Evolutionary conservation across 2,329 filamentous ascomycete genomes (phyloP).

Genomic region (Colletotrichum theobromicola): DNA sequence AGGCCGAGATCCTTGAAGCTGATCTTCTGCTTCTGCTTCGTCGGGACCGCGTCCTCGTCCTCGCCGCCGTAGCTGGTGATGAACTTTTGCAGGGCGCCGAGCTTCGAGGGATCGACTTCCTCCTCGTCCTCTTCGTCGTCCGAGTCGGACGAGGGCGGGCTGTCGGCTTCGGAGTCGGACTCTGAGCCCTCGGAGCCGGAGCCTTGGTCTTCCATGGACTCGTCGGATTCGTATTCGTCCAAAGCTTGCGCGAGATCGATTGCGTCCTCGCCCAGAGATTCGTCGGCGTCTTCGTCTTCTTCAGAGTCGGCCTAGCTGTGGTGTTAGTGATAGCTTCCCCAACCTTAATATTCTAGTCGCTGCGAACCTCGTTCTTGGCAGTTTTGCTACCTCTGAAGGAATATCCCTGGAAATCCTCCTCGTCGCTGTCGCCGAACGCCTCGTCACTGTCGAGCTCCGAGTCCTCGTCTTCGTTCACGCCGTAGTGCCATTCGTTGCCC

Average conservation of each 20-base stretch:
- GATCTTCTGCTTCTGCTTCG: conserved; percentile 59
- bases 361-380: conserved; percentile 31
- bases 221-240: conserved; percentile 56
- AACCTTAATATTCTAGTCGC: background rate
- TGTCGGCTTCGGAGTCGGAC: conserved; percentile 47
- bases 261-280: conserved; percentile 63
- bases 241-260: conserved; percentile 64
- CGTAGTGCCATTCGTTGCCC: conserved; percentile 84
- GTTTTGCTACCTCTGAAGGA: conserved; percentile 55
- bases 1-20: conserved; percentile 77
- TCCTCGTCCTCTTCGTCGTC: conserved; percentile 53
- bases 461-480: conserved; percentile 65
- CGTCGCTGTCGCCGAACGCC: conserved; percentile 87
- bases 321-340: conserved; percentile 29
- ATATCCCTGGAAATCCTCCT: conserved; percentile 83
- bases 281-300: conserved; percentile 57
- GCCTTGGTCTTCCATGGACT: conserved; percentile 46
- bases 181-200: conserved; percentile 48
- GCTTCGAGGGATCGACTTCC: conserved; percentile 56
- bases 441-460: conserved; percentile 74
- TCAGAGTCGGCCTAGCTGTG: conserved; percentile 59
- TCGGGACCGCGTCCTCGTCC: conserved; percentile 43
- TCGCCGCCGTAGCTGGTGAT: conserved; percentile 74
- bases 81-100: conserved; percentile 70
- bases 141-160: conserved; percentile 54